phyloP scores from a whole-genome alignment of 495 filamentous ascomycete species.

The Zalerion maritima region DNA sequence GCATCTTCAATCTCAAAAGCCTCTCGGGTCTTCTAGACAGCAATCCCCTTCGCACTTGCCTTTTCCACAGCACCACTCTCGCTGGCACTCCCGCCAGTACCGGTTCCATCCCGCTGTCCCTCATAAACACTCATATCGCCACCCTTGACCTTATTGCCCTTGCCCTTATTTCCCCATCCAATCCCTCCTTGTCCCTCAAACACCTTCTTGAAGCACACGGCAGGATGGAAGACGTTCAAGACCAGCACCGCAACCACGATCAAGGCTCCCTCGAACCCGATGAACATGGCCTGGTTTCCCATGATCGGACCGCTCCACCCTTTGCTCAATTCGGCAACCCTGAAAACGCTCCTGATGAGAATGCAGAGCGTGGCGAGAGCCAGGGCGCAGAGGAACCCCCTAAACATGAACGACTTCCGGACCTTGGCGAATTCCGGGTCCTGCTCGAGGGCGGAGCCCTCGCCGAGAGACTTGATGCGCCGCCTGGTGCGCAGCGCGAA shows the following conservation, averaged over 20 bases:
- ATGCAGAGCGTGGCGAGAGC: slow-evolving; percentile 40
- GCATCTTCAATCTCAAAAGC: too few relatives aligned
- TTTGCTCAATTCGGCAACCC: slow-evolving; percentile 47
- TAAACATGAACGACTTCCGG: slow-evolving; percentile 19
- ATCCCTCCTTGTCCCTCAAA: slow-evolving; percentile 12
- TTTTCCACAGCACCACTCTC: too few relatives aligned
- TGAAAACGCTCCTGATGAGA: slow-evolving; percentile 46
- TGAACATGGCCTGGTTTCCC: slow-evolving; percentile 45
- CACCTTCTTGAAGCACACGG: slow-evolving; percentile 29
- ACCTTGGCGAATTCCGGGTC: slow-evolving; percentile 7
- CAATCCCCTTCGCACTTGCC: too few relatives aligned
- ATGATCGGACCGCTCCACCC: slow-evolving; percentile 47
- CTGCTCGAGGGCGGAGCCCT: slow-evolving; percentile 12
- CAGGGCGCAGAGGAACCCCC: slow-evolving; percentile 25
- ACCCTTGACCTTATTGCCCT: too few relatives aligned
- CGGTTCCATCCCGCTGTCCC: too few relatives aligned
- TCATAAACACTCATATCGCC: too few relatives aligned
- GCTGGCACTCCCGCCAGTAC: too few relatives aligned
- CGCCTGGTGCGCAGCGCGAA: slow-evolving; percentile 23
- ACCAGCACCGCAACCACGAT: slow-evolving; percentile 41
- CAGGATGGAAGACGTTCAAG: slow-evolving; percentile 47
- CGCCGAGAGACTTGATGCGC: slow-evolving; percentile 11
- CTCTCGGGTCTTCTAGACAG: too few relatives aligned
- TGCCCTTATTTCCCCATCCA: slow-evolving; percentile 3
- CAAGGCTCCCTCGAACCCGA: slow-evolving; percentile 61